Conservation (phyloP, 768 basidiomycete genomes). For the Phanerochaete sordida region DNA sequence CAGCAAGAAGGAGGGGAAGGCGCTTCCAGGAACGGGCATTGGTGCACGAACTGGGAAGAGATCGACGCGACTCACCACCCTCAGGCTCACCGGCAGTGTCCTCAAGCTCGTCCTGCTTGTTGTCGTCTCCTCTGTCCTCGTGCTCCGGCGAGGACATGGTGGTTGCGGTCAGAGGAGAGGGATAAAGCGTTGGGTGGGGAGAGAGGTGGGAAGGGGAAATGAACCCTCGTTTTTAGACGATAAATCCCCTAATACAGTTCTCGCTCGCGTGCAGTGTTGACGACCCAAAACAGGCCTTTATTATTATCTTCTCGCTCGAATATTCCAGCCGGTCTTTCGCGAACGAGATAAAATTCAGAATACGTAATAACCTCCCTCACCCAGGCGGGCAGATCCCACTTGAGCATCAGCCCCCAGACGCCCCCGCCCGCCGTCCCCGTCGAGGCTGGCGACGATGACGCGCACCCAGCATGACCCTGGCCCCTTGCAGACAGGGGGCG, state of each 20-base stretch:
- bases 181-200: slow-evolving; percentile 38
- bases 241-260: slow-evolving; percentile 68
- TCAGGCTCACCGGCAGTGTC: slow-evolving; percentile 37
- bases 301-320: slow-evolving; percentile 30
- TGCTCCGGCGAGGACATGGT: slow-evolving; percentile 63
- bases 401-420: slow-evolving; percentile 4
- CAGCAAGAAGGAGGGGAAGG: slow-evolving; percentile 16
- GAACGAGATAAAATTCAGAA: slow-evolving; percentile 19
- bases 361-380: slow-evolving; percentile 46
- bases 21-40: slow-evolving; percentile 17
- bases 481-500: not conserved
- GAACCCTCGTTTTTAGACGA: slow-evolving; percentile 73
- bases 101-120: slow-evolving; percentile 57
- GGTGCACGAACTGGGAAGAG: slow-evolving; percentile 21
- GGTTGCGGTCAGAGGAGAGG: slow-evolving; percentile 25
- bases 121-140: slow-evolving; percentile 49
- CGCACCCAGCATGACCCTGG: not conserved
- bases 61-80: slow-evolving; percentile 23
- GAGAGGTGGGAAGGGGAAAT: slow-evolving; percentile 56
- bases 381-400: slow-evolving; percentile 10
- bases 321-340: slow-evolving; percentile 20
- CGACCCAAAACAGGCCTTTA: slow-evolving; percentile 49
- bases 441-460: not conserved
- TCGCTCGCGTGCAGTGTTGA: slow-evolving; percentile 54
- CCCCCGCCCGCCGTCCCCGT: too few relatives aligned